Evolutionary conservation across 495 filamentous ascomycete species (phyloP).

Genomic region (Tetracladium marchalianum): DNA sequence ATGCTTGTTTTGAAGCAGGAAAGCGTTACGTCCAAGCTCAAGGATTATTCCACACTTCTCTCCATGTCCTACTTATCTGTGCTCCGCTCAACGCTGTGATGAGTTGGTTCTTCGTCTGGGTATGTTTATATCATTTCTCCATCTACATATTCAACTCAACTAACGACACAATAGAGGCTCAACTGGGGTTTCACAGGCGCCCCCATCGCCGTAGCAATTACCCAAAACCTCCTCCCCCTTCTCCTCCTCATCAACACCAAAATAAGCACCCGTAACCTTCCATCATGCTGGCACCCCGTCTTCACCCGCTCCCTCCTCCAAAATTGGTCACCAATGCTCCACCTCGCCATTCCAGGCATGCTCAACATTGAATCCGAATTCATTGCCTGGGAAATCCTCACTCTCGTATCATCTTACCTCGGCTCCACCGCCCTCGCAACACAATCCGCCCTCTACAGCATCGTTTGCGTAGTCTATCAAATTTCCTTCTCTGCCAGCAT

Average conservation of each 20-base stretch:
- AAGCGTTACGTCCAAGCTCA: constrained; percentile 65
- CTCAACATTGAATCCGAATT: constrained; percentile 85
- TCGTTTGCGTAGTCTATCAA: constrained; percentile 42
- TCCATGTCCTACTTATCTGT: constrained; percentile 51
- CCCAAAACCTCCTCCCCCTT: constrained; percentile 65
- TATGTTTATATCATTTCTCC: constrained; percentile 21
- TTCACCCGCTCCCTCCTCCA: constrained; percentile 52
- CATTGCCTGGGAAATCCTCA: constrained; percentile 70
- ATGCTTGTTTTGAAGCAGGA: constrained; percentile 53
- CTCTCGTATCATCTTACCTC: constrained; percentile 56
- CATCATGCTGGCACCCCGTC: constrained; percentile 71
- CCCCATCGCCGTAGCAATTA: constrained; percentile 69
- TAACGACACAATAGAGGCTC: constrained; percentile 32
- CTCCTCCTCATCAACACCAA: constrained; percentile 62
- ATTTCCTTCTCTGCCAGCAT: constrained; percentile 48
- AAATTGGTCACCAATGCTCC: constrained; percentile 81
- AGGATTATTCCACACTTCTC: constrained; percentile 53
- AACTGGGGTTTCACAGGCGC: constrained; percentile 71
- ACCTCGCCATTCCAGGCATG: constrained; percentile 73
- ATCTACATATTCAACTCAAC: too few relatives aligned
- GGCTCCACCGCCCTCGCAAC: constrained; percentile 54
- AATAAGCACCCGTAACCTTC: constrained; percentile 56
- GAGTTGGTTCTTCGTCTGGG: constrained; percentile 61
- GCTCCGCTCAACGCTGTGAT: constrained; percentile 53
- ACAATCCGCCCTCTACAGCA: constrained; percentile 43